Percentiles rank a stretch among this genome's conserved stretches.
phyloP scores from a whole-genome alignment of 441 rosid species.

The Bruguiera hainesii region DNA sequence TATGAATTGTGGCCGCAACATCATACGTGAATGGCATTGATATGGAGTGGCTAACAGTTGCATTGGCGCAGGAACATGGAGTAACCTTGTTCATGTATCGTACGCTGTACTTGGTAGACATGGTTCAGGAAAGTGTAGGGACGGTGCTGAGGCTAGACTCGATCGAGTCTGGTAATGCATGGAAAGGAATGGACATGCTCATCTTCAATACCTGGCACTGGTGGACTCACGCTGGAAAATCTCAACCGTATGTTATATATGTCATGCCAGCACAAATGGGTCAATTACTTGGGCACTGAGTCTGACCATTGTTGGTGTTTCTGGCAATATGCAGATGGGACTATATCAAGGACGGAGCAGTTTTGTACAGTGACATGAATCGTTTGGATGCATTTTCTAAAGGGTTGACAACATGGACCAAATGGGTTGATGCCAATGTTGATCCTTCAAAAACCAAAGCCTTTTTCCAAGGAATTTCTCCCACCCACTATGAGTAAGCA shows the following conservation, averaged over 20 bases:
- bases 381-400: conserved; percentile 62
- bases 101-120: conserved; percentile 69
- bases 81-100: conserved; percentile 60
- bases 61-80: conserved; percentile 51
- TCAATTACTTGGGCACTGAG: not conserved
- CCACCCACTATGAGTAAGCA: conserved; percentile 81
- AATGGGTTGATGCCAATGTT: conserved; percentile 70
- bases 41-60: not conserved
- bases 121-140: conserved; percentile 53
- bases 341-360: conserved; percentile 47
- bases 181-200: conserved; percentile 68
- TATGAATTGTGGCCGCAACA: too few species aligned
- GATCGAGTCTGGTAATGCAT: conserved; percentile 57
- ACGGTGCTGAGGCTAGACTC: conserved; percentile 73
- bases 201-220: conserved; percentile 96
- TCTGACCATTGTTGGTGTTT: not conserved
- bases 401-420: conserved; percentile 76
- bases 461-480: conserved; percentile 91
- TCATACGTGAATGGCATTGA: not conserved
- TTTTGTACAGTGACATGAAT: conserved; percentile 59
- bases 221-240: conserved; percentile 85
- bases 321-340: conserved; percentile 62
- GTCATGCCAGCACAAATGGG: not conserved
- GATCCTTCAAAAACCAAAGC: conserved; percentile 66
- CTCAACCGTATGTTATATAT: conserved; percentile 59